Percentiles rank a stretch among this genome's conserved stretches.
Evolutionary conservation across 768 basidiomycete species (phyloP).

Genomic region (Sarcodon aspratus): DNA sequence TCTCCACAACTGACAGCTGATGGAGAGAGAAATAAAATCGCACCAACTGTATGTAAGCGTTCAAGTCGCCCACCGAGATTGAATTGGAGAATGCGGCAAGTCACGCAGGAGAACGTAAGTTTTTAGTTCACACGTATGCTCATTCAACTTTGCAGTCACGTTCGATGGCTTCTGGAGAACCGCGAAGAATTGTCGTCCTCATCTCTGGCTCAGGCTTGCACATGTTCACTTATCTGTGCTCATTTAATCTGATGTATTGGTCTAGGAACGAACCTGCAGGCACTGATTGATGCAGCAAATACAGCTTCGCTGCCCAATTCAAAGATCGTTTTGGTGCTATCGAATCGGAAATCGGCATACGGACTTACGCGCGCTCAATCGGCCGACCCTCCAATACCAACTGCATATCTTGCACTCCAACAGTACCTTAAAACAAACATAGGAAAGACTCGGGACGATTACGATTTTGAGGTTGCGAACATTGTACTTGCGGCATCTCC

Average conservation of each 20-base stretch:
- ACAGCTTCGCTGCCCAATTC: constrained; percentile 65
- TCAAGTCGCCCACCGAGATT: no score
- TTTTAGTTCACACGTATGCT: no score
- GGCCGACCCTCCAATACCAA: constrained; percentile 69
- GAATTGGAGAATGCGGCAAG: no score
- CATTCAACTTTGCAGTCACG: no score
- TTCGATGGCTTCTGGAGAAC: neutral
- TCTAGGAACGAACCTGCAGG: constrained; percentile 90
- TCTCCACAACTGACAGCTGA: no score
- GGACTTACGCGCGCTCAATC: constrained; percentile 73
- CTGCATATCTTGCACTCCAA: constrained; percentile 73
- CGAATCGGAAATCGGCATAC: constrained; percentile 85
- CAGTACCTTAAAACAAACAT: constrained; percentile 70
- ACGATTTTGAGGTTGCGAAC: constrained; percentile 72
- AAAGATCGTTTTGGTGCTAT: constrained; percentile 71
- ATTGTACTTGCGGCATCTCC: constrained; percentile 54
- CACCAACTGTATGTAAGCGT: no score
- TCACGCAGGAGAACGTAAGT: no score
- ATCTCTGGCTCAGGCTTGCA: constrained; percentile 53
- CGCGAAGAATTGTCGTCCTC: constrained; percentile 38
- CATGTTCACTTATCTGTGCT: neutral
- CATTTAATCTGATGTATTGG: constrained; percentile 1
- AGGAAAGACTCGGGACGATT: constrained; percentile 68
- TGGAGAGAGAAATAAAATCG: no score
- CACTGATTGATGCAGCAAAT: constrained; percentile 80